phyloP scores from a whole-genome alignment of 495 filamentous ascomycete species.

The Annulohypoxylon bovei region DNA sequence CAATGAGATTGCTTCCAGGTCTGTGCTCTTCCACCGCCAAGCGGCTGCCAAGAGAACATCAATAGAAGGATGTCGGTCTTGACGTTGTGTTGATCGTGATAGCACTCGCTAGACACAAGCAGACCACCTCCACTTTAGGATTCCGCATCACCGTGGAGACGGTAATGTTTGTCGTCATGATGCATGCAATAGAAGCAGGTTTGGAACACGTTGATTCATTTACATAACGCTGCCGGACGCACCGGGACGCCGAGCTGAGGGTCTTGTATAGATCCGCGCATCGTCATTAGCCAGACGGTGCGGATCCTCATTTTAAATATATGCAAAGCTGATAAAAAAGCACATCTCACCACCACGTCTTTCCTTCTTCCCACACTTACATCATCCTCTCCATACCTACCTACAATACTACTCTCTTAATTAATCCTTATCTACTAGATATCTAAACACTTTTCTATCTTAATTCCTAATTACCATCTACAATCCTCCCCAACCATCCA shows the following conservation, averaged over 20 bases:
- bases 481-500: background rate
- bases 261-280: background rate
- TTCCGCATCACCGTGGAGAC: background rate
- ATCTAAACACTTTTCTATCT: background rate
- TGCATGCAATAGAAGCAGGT: background rate
- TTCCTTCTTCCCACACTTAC: background rate
- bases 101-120: background rate
- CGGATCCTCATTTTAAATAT: conserved; percentile 4
- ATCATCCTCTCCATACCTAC: background rate
- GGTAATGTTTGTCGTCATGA: background rate
- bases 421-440: background rate
- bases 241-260: background rate
- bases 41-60: background rate
- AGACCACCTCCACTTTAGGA: background rate
- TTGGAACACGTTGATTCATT: background rate
- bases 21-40: background rate
- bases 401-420: no score
- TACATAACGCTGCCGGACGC: background rate
- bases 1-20: background rate
- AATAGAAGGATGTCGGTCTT: background rate
- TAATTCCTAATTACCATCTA: background rate
- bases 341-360: background rate
- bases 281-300: background rate
- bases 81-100: background rate
- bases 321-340: background rate